Conservation (phyloP, 345 rosid genomes). For the Xanthoceras sorbifolium region DNA sequence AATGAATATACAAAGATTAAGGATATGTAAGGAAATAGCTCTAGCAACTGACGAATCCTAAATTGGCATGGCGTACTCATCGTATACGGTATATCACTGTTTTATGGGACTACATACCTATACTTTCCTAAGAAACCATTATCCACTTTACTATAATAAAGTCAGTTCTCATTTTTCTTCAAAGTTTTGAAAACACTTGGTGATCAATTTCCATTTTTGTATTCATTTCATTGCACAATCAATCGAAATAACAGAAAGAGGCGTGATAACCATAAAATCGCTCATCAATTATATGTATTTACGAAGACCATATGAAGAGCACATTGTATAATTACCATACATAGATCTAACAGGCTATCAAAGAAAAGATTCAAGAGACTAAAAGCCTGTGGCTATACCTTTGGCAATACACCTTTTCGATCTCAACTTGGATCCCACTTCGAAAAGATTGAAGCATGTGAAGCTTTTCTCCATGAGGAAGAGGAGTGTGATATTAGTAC, state of each 20-base stretch:
- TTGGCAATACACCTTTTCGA: not conserved
- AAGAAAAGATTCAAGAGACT: not conserved
- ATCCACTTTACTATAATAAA: too few species aligned
- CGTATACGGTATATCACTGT: too few species aligned
- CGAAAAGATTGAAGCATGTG: not conserved
- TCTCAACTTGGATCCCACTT: not conserved
- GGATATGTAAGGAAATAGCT: not conserved
- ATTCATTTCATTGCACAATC: not conserved
- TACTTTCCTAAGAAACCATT: too few species aligned
- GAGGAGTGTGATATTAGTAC: not conserved
- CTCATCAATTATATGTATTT: not conserved
- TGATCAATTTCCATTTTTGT: too few species aligned
- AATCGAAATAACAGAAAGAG: not conserved
- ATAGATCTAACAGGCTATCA: not conserved
- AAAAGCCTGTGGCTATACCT: not conserved
- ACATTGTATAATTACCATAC: not conserved
- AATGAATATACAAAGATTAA: not conserved
- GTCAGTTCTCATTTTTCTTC: too few species aligned
- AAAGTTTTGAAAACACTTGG: too few species aligned
- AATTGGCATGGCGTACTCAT: too few species aligned
- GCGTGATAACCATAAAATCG: not conserved
- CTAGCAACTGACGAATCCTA: too few species aligned
- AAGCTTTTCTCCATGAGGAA: not conserved
- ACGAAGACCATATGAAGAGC: not conserved
- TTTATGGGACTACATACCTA: too few species aligned